These are phyloP conservation scores for Yarrowia alimentaria DNA, from an alignment of 805 yeast species.

Conservation along the genomic window DNA sequence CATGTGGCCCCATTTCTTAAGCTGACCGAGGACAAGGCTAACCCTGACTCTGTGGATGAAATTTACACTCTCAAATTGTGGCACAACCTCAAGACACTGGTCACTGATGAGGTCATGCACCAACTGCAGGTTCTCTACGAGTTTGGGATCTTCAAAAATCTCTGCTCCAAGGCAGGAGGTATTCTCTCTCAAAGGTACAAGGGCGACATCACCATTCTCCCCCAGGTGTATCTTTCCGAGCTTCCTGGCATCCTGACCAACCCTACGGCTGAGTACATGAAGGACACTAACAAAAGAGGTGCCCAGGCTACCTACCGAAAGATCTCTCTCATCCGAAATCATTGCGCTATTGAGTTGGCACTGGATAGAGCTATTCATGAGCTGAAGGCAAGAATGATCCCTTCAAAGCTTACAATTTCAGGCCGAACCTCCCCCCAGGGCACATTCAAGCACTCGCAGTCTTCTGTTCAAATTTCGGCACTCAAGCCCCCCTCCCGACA, in stretches of 20 bases:
- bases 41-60: slow-evolving; percentile 24
- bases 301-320: slow-evolving; percentile 95
- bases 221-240: slow-evolving; percentile 61
- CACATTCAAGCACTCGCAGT: slow-evolving; percentile 25
- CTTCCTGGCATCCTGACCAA: slow-evolving; percentile 65
- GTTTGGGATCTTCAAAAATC: slow-evolving; percentile 69
- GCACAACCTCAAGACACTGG: slow-evolving; percentile 50
- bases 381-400: slow-evolving; percentile 45
- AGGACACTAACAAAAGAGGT: slow-evolving; percentile 72
- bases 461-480: slow-evolving; percentile 20
- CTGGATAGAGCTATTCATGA: slow-evolving; percentile 74
- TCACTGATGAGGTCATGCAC: slow-evolving; percentile 73
- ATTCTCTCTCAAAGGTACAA: slow-evolving; percentile 82
- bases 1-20: slow-evolving; percentile 84
- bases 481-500: slow-evolving; percentile 9
- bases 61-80: slow-evolving; percentile 24
- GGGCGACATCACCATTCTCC: slow-evolving; percentile 91
- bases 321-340: slow-evolving; percentile 78
- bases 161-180: slow-evolving; percentile 70
- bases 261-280: slow-evolving; percentile 74
- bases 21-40: slow-evolving; percentile 43
- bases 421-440: slow-evolving; percentile 21
- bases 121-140: slow-evolving; percentile 70
- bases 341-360: slow-evolving; percentile 85
- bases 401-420: slow-evolving; percentile 26